Conservation (phyloP, 176 grass and related monocot genomes). For the Aegilops speltoides region DNA sequence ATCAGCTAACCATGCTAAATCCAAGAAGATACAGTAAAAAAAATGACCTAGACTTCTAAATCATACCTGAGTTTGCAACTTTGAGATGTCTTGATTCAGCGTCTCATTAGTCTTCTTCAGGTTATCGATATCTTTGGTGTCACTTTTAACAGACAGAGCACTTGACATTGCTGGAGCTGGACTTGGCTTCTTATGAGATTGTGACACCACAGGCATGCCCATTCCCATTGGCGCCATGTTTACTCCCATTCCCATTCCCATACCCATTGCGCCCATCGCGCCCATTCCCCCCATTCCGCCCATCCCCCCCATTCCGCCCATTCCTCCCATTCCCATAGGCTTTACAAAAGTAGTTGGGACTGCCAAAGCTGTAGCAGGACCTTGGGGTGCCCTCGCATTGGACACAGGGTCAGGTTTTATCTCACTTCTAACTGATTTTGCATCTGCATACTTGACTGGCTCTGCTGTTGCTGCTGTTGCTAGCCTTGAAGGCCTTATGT, state of each 20-base stretch:
- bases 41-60: neutral
- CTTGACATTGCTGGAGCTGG: slow-evolving; percentile 36
- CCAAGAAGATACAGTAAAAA: neutral
- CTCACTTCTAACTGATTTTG: slow-evolving; percentile 57
- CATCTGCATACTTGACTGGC: slow-evolving; percentile 46
- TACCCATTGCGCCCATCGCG: slow-evolving; percentile 37
- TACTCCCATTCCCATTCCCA: slow-evolving; percentile 40
- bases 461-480: slow-evolving; percentile 52
- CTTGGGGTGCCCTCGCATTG: slow-evolving; percentile 57
- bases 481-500: slow-evolving; percentile 69
- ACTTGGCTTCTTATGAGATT: slow-evolving; percentile 52
- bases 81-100: slow-evolving; percentile 65
- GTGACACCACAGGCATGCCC: slow-evolving; percentile 32
- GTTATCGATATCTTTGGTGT: slow-evolving; percentile 44
- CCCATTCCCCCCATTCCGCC: neutral
- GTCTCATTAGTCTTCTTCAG: slow-evolving; percentile 60
- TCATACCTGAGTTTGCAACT: slow-evolving; percentile 72
- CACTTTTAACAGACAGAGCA: slow-evolving; percentile 51
- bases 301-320: neutral
- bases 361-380: slow-evolving; percentile 56
- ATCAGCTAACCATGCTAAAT: neutral
- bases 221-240: slow-evolving; percentile 36
- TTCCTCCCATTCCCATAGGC: slow-evolving; percentile 49
- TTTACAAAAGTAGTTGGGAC: slow-evolving; percentile 62
- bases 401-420: slow-evolving; percentile 57